Base-by-base conservation (phyloP, 768 basidiomycete genomes). In the Auricularia cornea region DNA sequence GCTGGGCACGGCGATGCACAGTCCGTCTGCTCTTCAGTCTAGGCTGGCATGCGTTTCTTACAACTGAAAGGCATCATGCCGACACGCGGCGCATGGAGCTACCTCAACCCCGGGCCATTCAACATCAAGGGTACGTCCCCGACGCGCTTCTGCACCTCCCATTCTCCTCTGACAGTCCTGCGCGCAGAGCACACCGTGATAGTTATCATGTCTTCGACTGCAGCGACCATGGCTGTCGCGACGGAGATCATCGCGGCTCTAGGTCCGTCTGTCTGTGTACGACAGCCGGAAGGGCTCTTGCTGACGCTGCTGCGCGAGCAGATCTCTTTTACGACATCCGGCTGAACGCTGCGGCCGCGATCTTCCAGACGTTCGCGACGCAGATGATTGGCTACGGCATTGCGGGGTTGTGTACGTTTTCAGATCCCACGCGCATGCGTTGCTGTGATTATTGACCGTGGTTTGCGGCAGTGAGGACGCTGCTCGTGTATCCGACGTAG, bases 101-200 rank as follows among this genome's bases (percentile, higher is more conserved):
- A 81, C 69, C 72, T 85, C 60, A 86, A 86, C 68, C 85, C 84
- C 4, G 83, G 84, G 0, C 82, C 83, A 26, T 86, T 86, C 76
- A 86, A 85, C 78, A 76, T 72, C 70, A 83, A 83, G 80, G 78
- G 32, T 52, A 71, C 33, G 29, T 2, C 8, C 60, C 8, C 14
- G 14, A 6, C 48, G 14, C 35, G n/a, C 28, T 12, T 56, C 54
- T 31, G 8, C 30, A 26, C n/a, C n/a, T 20, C 3, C 5, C 54
- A 11, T n/a, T n/a, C n/a, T n/a, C n/a, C n/a, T n/a, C n/a, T n/a
- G 32, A 63, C n/a, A 33, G 10, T 40, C 23, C 23, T 32, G 12
- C 35, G 59, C 68, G 79, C 79, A 69, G 85, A 87, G 67, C 84
- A 87, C 66, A 83, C 84, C 11, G 80, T 80, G 18, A 85, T 87